Evolutionary conservation across 129 eudicot genomes (phyloP), one percentile per base, ranked within the genome.

Genomic region (Flaveria sonorensis): DNA sequence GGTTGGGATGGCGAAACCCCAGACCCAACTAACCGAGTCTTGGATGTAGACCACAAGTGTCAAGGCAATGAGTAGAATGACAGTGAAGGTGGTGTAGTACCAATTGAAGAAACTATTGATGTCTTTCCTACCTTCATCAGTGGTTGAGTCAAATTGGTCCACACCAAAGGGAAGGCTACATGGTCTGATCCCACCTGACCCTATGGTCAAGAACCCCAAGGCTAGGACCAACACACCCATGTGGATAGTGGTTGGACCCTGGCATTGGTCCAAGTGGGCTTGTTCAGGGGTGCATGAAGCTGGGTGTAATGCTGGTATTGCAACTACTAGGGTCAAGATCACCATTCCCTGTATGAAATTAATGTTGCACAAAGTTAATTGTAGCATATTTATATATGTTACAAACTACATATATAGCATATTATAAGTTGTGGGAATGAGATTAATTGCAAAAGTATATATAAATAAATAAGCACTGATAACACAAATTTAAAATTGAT

Each of bases 71-170:
- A 89, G 70, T 16, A 94, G 0, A 0, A 89, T 94, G 46, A 89
- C 15, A 0, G 99, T 87, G 56, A 91, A 91, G 8, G 97, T 83
- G 18, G 86, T 81, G 85, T 89, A 94, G 75, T 94, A 94, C 99
- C 96, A 94, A 72, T 94, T 94, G 77, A 91, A 94, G 89, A 89
- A 94, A 52, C 99, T 94, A 36, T 81, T 87, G 46, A 94, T 94
- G 26, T 92, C 92, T 76, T 78, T 91, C 47, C 97, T 80, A 20
- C 99, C 99, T 79, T 91, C 88, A 16, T 87, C 90, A 0, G 99
- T 94, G 39, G 88, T 82, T 20, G 90, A 66, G 75, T 94, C 99
- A 68, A 94, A 94, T 28, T 94, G 99, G 68, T 94, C 99, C 7
- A 91, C 89, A 3, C 99, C 99, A 57, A 94, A 94, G 0, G 98